Evolutionary conservation across 78 protist species (phyloP).

Genomic region (Diacronema lutheri): DNA sequence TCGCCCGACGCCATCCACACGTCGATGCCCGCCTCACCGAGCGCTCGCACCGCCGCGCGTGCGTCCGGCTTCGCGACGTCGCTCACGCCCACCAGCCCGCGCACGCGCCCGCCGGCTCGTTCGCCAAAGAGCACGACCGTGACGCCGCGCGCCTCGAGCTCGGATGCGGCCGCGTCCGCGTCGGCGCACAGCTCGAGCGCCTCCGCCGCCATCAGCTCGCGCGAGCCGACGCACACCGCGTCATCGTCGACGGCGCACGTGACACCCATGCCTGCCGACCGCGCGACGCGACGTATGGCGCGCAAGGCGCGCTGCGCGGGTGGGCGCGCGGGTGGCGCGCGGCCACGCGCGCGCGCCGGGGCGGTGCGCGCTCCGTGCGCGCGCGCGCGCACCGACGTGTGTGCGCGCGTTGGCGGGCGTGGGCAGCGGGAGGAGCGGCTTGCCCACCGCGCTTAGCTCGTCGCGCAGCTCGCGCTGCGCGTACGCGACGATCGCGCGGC

Average conservation of each 20-base stretch:
- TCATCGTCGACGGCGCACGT: neutral
- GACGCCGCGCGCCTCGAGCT: neutral
- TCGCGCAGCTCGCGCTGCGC: conserved; percentile 20
- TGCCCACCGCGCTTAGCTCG: neutral
- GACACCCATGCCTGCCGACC: neutral
- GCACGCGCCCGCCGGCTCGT: conserved; percentile 3
- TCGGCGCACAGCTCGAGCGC: conserved; percentile 8
- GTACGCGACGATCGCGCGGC: conserved; percentile 60
- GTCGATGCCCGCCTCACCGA: conserved; percentile 37
- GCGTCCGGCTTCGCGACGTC: conserved; percentile 56
- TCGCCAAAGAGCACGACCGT: conserved; percentile 35
- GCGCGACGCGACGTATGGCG: no score
- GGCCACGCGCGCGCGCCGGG: neutral
- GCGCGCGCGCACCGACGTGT: neutral
- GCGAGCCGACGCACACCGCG: neutral
- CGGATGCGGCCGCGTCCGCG: neutral
- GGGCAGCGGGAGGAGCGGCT: no score
- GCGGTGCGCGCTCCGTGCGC: no score
- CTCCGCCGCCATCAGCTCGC: neutral
- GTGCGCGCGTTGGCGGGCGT: no score
- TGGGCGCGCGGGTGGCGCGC: neutral
- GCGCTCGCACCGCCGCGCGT: conserved; percentile 16
- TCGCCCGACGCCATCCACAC: conserved; percentile 88
- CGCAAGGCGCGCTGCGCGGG: no score
- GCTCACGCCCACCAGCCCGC: conserved; percentile 24